These are phyloP conservation scores for Adansonia madagascariensis DNA, from an alignment of 441 rosid species.

Conservation along the genomic window DNA sequence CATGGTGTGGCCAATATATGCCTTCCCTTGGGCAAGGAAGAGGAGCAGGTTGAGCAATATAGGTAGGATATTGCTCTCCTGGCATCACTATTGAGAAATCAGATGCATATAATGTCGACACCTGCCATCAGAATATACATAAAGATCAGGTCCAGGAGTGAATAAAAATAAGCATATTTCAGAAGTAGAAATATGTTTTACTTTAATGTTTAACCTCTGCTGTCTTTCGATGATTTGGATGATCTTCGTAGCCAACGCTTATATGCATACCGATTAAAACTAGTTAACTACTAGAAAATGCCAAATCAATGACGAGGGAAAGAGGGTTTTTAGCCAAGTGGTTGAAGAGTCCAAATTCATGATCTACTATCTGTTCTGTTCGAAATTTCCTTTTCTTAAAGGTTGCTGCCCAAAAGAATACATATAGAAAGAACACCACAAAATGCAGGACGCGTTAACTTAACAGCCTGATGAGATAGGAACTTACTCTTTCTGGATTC, in stretches of 20 bases:
- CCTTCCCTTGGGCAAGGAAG: constrained; percentile 80
- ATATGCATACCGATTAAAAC: no score
- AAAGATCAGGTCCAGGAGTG: neutral
- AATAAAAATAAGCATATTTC: neutral
- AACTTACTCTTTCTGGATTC: constrained; percentile 48
- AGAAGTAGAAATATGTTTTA: neutral
- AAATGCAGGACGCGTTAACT: neutral
- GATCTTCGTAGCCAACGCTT: no score
- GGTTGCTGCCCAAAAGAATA: neutral
- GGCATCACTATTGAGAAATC: constrained; percentile 93
- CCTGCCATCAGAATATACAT: constrained; percentile 45
- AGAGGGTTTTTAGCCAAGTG: neutral
- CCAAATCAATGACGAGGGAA: no score
- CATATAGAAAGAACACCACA: neutral
- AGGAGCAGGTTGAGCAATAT: constrained; percentile 90
- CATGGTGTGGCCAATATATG: constrained; percentile 63
- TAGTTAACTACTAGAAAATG: no score
- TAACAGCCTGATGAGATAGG: neutral
- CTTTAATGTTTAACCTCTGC: no score
- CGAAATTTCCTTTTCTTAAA: no score
- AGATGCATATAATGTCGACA: constrained; percentile 42
- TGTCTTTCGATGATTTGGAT: no score
- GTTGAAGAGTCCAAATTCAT: no score
- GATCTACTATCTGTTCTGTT: no score
- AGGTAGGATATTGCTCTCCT: constrained; percentile 73